Base-by-base conservation (phyloP, 2,329 filamentous ascomycete species). In the Penicillium fuscoglaucum region DNA sequence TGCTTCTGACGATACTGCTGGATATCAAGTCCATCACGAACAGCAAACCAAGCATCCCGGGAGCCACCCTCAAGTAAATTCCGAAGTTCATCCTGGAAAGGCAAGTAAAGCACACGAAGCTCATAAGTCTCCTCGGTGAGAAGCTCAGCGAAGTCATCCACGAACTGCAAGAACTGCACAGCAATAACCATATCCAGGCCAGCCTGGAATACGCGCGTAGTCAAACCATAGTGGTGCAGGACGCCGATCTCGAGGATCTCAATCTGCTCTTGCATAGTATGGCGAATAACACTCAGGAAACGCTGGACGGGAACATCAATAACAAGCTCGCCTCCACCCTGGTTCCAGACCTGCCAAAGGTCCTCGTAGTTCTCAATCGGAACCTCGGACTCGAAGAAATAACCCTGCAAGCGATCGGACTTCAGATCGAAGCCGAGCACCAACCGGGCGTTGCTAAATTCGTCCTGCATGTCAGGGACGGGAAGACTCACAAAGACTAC, bases 121-220 rank as follows among this genome's bases (percentile, higher is more conserved):
- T 58, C 15, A 47, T 48, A 19, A 29, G 45, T 10, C 10, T 52
- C 37, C 3, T 48, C 52, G 10, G 59, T 58, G 0, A 66, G 28
- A 2, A 62, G 41, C 13, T 69, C 69, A 3, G 64, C 62, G 28
- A 66, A 66, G 43, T 74, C 73, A 13, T 65, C 31, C 1, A 73
- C 52, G 55, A 71, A 74, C 52, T 73, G 71, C 21, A 66, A 64
- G 44, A 69, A 73, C 28, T 68, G 55, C 31, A 72, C 67, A 7
- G 55, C 57, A 45, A 75, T 64, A 12, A 73, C 66, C 12, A 74
- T 60, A 47, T 75, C 73, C 62, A 75, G 52, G 3, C 71, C 72
- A 1, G 68, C 66, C 10, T 69, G 68, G 26, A 64, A 52, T 17
- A 41, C 44, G 12, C 58, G 51, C 17, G 53, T 56, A 12, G 60